Base-by-base conservation (phyloP, 768 basidiomycete species). In the Termitomyces titanicus region DNA sequence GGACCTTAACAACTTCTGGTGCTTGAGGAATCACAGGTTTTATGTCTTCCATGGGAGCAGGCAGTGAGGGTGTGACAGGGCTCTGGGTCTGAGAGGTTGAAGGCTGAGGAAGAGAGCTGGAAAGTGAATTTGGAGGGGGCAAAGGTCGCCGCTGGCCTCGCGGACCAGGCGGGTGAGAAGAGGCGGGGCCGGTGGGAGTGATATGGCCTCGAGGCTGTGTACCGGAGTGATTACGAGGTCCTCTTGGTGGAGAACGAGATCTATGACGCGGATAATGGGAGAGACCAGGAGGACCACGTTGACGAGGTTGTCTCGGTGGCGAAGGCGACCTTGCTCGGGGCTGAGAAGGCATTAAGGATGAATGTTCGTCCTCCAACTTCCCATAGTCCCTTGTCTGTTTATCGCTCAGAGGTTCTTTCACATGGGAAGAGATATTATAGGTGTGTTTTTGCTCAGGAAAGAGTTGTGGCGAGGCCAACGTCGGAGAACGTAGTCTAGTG, bases 191-290 rank as follows among this genome's bases (percentile, higher is more conserved):
- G 11, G 61, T 54, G 13, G 64, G 63, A 15, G 57, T 58, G 7
- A 53, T 49, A 46, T 59, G 55, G 29, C 57, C 55, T 47, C 57
- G 63, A n/a, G 61, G 40, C 49, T 69, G 62, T 5, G 29, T 33
- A 45, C 33, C 35, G 20, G 37, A 11, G 10, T 42, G 22, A 44
- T 61, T 64, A 22, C 74, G 73, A 40, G 76, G 77, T 1, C 72
- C 76, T 53, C 73, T 68, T 18, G 77, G 75, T 11, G 76, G 77
- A 4, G 74, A 74, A 29, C 70, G 72, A 34, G 67, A 61, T 37
- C 47, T 20, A 34, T 66, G 64, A 47, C 58, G 61, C 12, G 63
- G 62, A 42, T 64, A 57, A 55, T 47, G 40, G 7, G 53, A 57
- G 9, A 60, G 61, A 9, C 43, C 37, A 13, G 55, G 57, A 22